Evolutionary conservation across 2,329 filamentous ascomycete species (phyloP), one percentile per base, ranked within the genome.

Genomic region (Diatrype stigma): DNA sequence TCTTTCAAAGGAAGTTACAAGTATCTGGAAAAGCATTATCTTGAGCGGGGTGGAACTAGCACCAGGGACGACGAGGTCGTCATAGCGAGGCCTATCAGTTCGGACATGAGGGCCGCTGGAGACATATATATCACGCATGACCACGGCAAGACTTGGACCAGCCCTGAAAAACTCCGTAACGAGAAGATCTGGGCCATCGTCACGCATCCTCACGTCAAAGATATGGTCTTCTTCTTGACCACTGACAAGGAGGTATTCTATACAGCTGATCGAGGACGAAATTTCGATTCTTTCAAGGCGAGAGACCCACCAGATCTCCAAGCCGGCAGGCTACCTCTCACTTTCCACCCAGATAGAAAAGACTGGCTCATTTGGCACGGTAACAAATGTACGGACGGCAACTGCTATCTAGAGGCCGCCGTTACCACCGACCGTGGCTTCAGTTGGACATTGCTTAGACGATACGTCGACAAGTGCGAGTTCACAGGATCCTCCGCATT

Each of bases 351-450:
- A 1, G 83, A 87, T 59, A 82, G 87, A 62, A 87, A 86, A 65
- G 88, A 96, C 62, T 96, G 91, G 90, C 76, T 97, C 42, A 88
- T 99, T 54, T 97, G 92, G 91, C 83, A 87, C 46, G 93, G 92
- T 37, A 73, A 84, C 56, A 81, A 86, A 55, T 95, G 90, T 65
- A 80, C 68, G 30, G 66, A 73, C 3, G 75, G 74, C 11, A 67
- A 68, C 32, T 96, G 92, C 67, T 86, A 89, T 60, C 77, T 77
- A 1, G 82, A 88, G 55, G 90, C 92, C 2, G 90, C 88, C 42
- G 77, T 90, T 51, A 90, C 89, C 34, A 85, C 75, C 30, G 90
- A 96, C 63, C 87, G 90, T 47, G 93, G 93, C 30, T 82, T 87
- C 54, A 78, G 81, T 47, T 99, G 94, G 94, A 73, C 84, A 48